Base-by-base conservation (phyloP, 208 protist genomes). In the Trypanosoma avium region DNA sequence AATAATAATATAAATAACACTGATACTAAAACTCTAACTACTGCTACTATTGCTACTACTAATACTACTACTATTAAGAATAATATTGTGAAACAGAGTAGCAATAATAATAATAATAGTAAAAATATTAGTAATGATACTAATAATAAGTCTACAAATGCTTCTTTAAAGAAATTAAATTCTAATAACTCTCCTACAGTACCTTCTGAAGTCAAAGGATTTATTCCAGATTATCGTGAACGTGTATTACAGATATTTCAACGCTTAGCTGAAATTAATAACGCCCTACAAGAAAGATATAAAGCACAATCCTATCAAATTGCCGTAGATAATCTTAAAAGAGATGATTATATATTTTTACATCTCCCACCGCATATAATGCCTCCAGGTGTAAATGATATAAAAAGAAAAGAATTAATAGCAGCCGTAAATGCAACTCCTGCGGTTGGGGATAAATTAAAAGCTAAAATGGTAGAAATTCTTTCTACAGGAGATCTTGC, bases 171-270 rank as follows among this genome's bases (percentile, higher is more conserved):
- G n/a, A n/a, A n/a, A n/a, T n/a, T n/a, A n/a, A 30, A 26, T 30
- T 10, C 36, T 19, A 17, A 21, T 33, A 66, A 32, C 12, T 7
- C 7, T 26, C 42, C 38, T 17, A 3, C 56, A 13, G 4, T 40
- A 12, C 21, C 55, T 5, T 35, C 53, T 24, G 52, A 47, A 15
- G 3, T 48, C 13, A 61, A 70, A 75, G 4, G 67, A 81, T 55
- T 77, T 80, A 59, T 82, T 46, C 88, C 88, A 0, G 88, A 94
- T 62, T 73, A 94, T 72, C 79, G 88, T 24, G 88, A 94, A 70
- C 79, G 68, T 8, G 76, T 94, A 1, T 48, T 94, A 24, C 58
- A 71, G 27, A 82, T 94, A 21, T 94, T 94, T 54, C 68, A 94
- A 65, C 79, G 84, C 24, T 70, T 94, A 29, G 78, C 82, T 5